Conservation (phyloP, 2,329 filamentous ascomycete species). For the Fonsecaea monophora region DNA sequence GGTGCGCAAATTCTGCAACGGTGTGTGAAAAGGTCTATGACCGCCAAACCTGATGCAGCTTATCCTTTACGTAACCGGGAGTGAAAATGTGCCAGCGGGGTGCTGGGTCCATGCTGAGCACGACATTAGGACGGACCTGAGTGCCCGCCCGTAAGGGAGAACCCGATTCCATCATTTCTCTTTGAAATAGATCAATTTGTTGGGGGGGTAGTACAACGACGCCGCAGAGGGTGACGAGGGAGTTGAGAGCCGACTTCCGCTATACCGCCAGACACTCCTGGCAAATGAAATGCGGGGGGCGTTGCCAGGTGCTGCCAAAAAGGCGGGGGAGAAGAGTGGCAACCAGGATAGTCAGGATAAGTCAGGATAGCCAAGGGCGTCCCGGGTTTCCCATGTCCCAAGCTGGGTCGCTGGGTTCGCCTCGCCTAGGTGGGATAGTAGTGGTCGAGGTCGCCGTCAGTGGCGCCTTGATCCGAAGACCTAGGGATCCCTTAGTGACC, state of each 20-base stretch:
- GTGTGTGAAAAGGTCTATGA: conserved; percentile 30
- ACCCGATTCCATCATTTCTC: conserved; percentile 22
- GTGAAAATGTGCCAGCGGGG: conserved; percentile 39
- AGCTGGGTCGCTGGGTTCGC: neutral
- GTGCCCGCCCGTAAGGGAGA: conserved; percentile 16
- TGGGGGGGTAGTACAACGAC: conserved; percentile 22
- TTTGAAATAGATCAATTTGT: conserved; percentile 19
- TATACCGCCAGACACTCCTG: conserved; percentile 16
- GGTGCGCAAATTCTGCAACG: conserved; percentile 33
- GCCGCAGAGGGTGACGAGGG: conserved; percentile 11
- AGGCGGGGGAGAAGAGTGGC: conserved; percentile 26
- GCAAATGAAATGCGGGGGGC: conserved; percentile 31
- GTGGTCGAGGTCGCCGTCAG: conserved; percentile 8
- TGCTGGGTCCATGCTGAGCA: conserved; percentile 39
- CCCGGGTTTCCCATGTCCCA: neutral
- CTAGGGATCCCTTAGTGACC: neutral
- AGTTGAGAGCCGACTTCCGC: conserved; percentile 24
- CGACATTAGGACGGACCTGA: conserved; percentile 22
- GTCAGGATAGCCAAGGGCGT: too few relatives aligned
- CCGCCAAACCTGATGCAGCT: conserved; percentile 36
- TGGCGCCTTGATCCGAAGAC: conserved; percentile 18
- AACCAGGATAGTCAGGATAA: conserved; percentile 2
- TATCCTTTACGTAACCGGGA: conserved; percentile 54
- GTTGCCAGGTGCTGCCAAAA: conserved; percentile 14
- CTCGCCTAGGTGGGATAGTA: neutral